Evolutionary conservation across 805 yeast genomes (phyloP).

Genomic region (Saccharomycopsis synnaedendra): DNA sequence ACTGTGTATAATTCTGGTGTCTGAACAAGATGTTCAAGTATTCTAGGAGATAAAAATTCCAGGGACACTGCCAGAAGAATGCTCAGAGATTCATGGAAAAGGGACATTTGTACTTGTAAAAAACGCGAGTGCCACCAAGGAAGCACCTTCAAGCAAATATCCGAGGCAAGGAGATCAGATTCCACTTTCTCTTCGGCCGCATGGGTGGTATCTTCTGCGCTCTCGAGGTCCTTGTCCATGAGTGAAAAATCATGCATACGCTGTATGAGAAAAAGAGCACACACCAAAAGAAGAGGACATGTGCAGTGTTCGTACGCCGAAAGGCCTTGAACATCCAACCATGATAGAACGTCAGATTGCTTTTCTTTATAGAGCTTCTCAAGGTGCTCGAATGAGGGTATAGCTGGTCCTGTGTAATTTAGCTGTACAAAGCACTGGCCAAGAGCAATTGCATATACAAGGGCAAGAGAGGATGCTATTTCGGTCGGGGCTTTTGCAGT

Average conservation of each 20-base stretch:
- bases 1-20: constrained; percentile 29
- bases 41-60: background rate
- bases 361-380: constrained; percentile 4
- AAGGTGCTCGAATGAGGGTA: constrained; percentile 19
- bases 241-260: background rate
- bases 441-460: constrained; percentile 39
- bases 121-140: constrained; percentile 74
- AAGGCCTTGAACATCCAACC: constrained; percentile 53
- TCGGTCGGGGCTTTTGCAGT: no score
- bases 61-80: constrained; percentile 20
- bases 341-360: constrained; percentile 22
- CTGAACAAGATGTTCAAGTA: background rate
- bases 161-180: constrained; percentile 18
- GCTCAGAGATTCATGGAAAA: constrained; percentile 54
- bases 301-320: constrained; percentile 52
- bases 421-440: constrained; percentile 62
- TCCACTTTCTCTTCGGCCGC: background rate
- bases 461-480: background rate
- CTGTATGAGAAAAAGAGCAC: constrained; percentile 35
- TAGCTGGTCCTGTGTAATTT: constrained; percentile 77
- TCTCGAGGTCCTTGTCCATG: background rate
- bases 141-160: constrained; percentile 34
- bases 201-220: background rate
- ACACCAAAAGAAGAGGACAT: constrained; percentile 33
- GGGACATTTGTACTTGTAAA: constrained; percentile 48